Conservation (phyloP, 2,329 filamentous ascomycete genomes). For the Trichoderma citrinoviride region DNA sequence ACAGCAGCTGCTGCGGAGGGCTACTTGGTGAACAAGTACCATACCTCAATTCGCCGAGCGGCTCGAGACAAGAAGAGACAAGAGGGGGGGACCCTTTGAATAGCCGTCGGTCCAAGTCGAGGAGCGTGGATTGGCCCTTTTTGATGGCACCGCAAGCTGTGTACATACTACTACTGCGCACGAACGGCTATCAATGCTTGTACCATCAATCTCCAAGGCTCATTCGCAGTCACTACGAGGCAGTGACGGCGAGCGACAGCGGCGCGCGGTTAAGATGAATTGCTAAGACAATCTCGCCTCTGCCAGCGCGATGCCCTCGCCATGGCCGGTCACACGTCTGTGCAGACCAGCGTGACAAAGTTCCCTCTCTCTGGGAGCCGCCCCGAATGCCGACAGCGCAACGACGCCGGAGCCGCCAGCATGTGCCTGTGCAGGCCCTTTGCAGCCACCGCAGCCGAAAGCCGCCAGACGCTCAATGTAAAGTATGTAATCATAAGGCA, state of each 20-base stretch:
- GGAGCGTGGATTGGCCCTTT: neutral
- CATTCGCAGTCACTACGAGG: neutral
- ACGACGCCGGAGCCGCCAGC: neutral
- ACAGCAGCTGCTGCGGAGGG: neutral
- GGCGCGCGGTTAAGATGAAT: constrained; percentile 13
- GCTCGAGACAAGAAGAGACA: neutral
- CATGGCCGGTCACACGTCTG: constrained; percentile 7
- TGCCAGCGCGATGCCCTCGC: constrained; percentile 7
- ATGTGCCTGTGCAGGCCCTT: too few species aligned
- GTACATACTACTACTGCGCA: too few species aligned
- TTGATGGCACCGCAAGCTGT: neutral
- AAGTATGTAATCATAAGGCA: too few species aligned
- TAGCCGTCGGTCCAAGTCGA: constrained; percentile 19
- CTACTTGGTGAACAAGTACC: neutral
- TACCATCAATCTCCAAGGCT: neutral
- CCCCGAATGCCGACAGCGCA: constrained; percentile 2
- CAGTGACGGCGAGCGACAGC: neutral
- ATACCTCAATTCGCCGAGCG: constrained; percentile 17
- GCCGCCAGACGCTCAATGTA: neutral
- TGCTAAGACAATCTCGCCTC: constrained; percentile 10
- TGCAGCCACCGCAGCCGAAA: neutral
- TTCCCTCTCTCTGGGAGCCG: neutral
- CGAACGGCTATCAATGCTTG: too few species aligned
- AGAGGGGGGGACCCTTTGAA: constrained; percentile 19
- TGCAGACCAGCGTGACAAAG: constrained; percentile 16